phyloP scores from a whole-genome alignment of 352 stramenopile genomes.

The Pythium brassicae region DNA sequence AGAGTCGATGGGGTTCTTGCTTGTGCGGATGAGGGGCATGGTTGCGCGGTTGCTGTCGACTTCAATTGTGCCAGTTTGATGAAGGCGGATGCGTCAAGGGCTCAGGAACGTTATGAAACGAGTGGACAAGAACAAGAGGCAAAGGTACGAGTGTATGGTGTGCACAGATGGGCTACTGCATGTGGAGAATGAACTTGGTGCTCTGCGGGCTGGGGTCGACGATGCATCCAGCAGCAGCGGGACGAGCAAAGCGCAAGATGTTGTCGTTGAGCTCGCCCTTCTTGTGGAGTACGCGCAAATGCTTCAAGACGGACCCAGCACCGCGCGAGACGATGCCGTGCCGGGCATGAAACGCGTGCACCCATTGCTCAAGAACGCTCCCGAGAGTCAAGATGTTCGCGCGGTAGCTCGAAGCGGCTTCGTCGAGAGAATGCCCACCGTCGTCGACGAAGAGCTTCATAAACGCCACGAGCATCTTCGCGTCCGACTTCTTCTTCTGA shows the following conservation, averaged over 20 bases:
- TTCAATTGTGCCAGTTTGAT: not conserved
- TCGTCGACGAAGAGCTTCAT: constrained; percentile 1
- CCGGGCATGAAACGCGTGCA: not conserved
- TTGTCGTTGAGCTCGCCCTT: not conserved
- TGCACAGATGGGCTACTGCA: not conserved
- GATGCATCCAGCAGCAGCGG: not conserved
- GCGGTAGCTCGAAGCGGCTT: not conserved
- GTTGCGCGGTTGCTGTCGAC: not conserved
- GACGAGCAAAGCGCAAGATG: not conserved
- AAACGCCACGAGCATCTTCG: constrained; percentile 1
- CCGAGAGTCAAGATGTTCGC: not conserved
- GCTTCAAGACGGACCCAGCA: not conserved
- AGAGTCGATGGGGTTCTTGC: not conserved
- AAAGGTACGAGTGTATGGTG: not conserved
- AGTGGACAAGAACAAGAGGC: not conserved
- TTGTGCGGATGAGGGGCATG: not conserved
- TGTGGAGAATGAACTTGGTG: not conserved
- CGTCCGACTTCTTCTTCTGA: not conserved
- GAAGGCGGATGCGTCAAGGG: not conserved
- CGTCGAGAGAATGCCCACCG: not conserved
- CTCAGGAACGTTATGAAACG: not conserved
- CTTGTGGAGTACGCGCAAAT: not conserved
- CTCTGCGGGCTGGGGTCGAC: not conserved
- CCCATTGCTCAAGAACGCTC: not conserved
- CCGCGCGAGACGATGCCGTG: not conserved